Percentiles rank a stretch among this genome's conserved stretches.
Evolutionary conservation across 2,329 filamentous ascomycete species (phyloP).

Genomic region (Penicillium frequentans): DNA sequence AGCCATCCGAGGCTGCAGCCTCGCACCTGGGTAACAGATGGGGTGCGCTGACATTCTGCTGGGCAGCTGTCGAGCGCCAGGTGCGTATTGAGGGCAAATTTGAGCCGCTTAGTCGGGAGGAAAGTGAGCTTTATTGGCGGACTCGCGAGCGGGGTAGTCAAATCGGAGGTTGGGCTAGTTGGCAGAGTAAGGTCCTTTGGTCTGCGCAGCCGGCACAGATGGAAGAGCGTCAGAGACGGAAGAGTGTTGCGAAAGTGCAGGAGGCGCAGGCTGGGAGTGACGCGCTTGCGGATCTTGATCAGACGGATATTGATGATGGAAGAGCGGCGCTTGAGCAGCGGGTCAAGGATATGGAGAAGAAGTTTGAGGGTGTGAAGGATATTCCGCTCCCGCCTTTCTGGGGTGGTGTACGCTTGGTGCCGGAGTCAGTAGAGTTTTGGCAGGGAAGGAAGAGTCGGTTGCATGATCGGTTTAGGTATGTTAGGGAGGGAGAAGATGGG

Average conservation of each 20-base stretch:
- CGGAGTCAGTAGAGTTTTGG: constrained; percentile 91
- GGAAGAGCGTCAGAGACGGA: constrained; percentile 22
- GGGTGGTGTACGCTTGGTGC: constrained; percentile 85
- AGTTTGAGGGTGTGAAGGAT: constrained; percentile 71
- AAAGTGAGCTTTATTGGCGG: constrained; percentile 68
- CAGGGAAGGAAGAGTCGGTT: constrained; percentile 86
- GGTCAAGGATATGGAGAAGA: constrained; percentile 73
- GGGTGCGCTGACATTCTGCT: constrained; percentile 86
- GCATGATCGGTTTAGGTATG: constrained; percentile 92
- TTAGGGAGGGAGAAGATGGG: constrained; percentile 63
- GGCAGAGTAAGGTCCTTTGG: constrained; percentile 76
- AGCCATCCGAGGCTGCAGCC: constrained; percentile 46
- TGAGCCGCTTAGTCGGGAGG: constrained; percentile 65
- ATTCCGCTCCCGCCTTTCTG: constrained; percentile 94
- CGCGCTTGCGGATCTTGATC: constrained; percentile 30
- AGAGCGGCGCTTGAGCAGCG: constrained; percentile 72
- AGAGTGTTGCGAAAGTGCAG: constrained; percentile 24
- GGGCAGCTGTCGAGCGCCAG: constrained; percentile 82
- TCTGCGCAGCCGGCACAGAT: constrained; percentile 31
- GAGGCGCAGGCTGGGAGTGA: constrained; percentile 13
- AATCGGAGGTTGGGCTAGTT: constrained; percentile 90
- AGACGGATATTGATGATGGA: constrained; percentile 59
- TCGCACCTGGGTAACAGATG: constrained; percentile 61
- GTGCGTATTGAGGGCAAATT: constrained; percentile 81
- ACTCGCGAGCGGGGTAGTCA: constrained; percentile 74